Evolutionary conservation across 2,329 filamentous ascomycete species (phyloP), one percentile per base, ranked within the genome.

Genomic region (Ophiostoma australiae): DNA sequence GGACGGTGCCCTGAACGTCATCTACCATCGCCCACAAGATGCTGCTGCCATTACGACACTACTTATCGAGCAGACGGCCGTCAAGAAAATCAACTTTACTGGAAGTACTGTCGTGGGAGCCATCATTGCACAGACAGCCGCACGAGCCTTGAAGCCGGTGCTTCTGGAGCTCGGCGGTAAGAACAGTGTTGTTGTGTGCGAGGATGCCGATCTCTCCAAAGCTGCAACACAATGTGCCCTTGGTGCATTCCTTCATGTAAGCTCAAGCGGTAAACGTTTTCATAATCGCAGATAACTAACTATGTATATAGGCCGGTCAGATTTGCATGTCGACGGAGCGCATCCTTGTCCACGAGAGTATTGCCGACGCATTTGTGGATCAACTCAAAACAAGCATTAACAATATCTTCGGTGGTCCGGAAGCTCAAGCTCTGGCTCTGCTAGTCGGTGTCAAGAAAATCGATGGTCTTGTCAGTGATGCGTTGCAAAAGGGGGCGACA

Each of bases 11-110:
- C 79, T 97, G 41, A 95, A 94, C 78, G 82, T 93, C 65, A 81
- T 97, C 48, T 90, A 89, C 31, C 81, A 84, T 44, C 86, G 89
- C 3, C 86, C 88, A 71, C 84, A 88, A 71, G 86, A 91, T 74
- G 92, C 91, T 0, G 84, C 89, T 0, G 82, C 84, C 15, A 82
- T 94, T 41, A 94, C 91, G 0, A 84, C 84, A 37, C 82, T 87
- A 1, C 79, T 95, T 39, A 91, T 96, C 74, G 85, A 87, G 67
- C 83, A 91, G 76, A 86, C 86, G 0, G 82, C 83, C 0, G 81
- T 96, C 71, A 90, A 88, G 78, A 96, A 96, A 81, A 84, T 97
- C 78, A 95, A 93, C 81, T 97, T 96, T 79, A 97, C 93, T 0
- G 93, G 93, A 44, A 91, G 87, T 76, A 93, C 92, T 0, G 79